Evolutionary conservation across 2,329 filamentous ascomycete genomes (phyloP).

Genomic region (Fusarium palustre): DNA sequence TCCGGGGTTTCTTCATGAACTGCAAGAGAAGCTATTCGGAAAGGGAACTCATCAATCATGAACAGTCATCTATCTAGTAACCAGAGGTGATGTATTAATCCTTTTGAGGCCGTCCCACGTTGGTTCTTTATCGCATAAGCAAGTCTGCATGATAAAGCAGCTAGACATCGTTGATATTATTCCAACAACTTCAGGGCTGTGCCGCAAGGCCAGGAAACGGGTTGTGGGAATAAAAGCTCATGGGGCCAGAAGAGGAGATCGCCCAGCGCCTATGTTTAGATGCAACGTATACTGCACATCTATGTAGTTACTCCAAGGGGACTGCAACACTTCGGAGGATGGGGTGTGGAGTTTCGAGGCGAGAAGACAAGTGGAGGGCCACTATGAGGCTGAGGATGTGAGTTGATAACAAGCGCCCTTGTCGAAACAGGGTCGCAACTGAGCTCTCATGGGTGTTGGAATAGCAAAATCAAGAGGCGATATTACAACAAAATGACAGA

Average conservation of each 20-base stretch:
- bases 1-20: conserved; percentile 11
- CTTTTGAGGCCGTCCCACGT: conserved; percentile 26
- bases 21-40: conserved; percentile 19
- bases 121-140: conserved; percentile 18
- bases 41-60: conserved; percentile 2
- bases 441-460: conserved; percentile 17
- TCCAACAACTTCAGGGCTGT: not conserved
- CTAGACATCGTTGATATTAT: not conserved
- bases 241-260: conserved; percentile 28
- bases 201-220: conserved; percentile 27
- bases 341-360: conserved; percentile 29
- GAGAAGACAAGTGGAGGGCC: conserved; percentile 15
- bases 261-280: conserved; percentile 22
- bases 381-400: conserved; percentile 35
- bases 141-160: conserved; percentile 16
- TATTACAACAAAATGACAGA: conserved; percentile 1
- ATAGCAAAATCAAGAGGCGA: conserved; percentile 16
- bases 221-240: conserved; percentile 7
- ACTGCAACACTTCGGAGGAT: conserved; percentile 32
- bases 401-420: conserved; percentile 12
- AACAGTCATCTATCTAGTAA: not conserved
- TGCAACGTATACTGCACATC: conserved; percentile 32
- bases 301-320: conserved; percentile 28
- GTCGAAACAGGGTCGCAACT: conserved; percentile 23
- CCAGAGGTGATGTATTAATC: not conserved